Base-by-base conservation (phyloP, 2,329 filamentous ascomycete genomes). In the Penicillium sp. region DNA sequence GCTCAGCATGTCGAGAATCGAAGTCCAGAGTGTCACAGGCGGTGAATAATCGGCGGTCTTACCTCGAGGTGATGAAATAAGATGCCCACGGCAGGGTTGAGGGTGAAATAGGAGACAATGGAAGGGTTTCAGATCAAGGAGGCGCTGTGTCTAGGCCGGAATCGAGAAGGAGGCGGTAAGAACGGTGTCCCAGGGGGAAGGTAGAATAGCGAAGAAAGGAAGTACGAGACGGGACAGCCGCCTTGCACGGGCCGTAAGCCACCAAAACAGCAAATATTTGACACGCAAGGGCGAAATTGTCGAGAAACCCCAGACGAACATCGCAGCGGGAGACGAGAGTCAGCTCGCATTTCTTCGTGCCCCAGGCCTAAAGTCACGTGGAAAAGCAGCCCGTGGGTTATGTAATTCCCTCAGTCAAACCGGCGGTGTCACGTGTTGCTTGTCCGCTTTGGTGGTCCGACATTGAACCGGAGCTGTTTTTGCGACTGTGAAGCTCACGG, bases 171-270 rank as follows among this genome's bases (percentile, higher is more conserved):
- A 71, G 74, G 69, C 69, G 70, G 64, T 65, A 56, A 64, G 50
- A 70, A 70, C 67, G 66, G 59, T 63, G 65, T 63, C 68, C 62
- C 60, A 68, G 61, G 64, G 65, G 65, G 65, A 67, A 66, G 58
- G 65, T 56, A 58, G 58, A 19, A 51, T 35, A 29, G 46, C 21
- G 35, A 58, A 50, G n/a, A 65, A 69, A 64, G 60, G 59, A 67
- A 70, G 67, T 67, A 68, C 66, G 66, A 69, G 70, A 74, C 69
- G 69, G 69, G 56, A 66, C 57, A 66, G 46, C 72, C 71, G 69
- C 72, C 72, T 71, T 70, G 67, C 65, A 70, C 65, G 69, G 71
- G 70, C 71, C 69, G 58, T 64, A 69, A 64, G 65, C 71, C 66
- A 67, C 69, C 68, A 64, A 67, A 67, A 65, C 46, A 67, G 66